Evolutionary conservation across 352 stramenopile genomes (phyloP).

Genomic region (Globisporangium nagaii): DNA sequence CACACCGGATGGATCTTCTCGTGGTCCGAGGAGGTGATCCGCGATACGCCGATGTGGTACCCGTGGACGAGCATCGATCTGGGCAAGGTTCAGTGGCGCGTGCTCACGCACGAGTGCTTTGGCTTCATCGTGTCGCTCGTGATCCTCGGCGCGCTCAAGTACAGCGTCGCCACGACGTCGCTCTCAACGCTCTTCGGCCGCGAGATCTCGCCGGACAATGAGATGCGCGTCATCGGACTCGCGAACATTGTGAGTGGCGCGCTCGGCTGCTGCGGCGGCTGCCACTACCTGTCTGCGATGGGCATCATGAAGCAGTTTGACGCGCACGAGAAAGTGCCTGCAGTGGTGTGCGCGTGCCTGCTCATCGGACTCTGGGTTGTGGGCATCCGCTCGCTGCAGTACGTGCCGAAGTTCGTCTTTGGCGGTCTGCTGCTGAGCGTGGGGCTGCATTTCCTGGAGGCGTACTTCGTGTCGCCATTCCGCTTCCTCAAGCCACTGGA

Average conservation of each 20-base stretch:
- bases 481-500: constrained; percentile 70
- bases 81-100: constrained; percentile 48
- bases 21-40: constrained; percentile 55
- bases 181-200: constrained; percentile 75
- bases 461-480: constrained; percentile 68
- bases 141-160: constrained; percentile 74
- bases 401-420: constrained; percentile 81
- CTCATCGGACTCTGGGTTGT: constrained; percentile 54
- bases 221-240: constrained; percentile 77
- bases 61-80: constrained; percentile 71
- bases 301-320: constrained; percentile 84
- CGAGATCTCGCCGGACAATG: constrained; percentile 71
- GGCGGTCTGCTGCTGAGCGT: constrained; percentile 70
- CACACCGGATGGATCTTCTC: constrained; percentile 54
- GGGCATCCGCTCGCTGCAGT: constrained; percentile 63
- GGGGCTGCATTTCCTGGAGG: constrained; percentile 71
- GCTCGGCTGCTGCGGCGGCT: constrained; percentile 66
- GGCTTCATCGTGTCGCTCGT: constrained; percentile 62
- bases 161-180: constrained; percentile 73
- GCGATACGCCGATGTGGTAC: constrained; percentile 72
- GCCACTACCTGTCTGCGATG: constrained; percentile 80
- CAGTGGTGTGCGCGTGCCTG: constrained; percentile 54
- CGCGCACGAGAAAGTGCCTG: constrained; percentile 70
- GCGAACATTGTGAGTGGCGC: constrained; percentile 63
- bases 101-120: constrained; percentile 51